Evolutionary conservation across 2,329 filamentous ascomycete genomes (phyloP), one percentile per base, ranked within the genome.

Genomic region (Penicillium freii): DNA sequence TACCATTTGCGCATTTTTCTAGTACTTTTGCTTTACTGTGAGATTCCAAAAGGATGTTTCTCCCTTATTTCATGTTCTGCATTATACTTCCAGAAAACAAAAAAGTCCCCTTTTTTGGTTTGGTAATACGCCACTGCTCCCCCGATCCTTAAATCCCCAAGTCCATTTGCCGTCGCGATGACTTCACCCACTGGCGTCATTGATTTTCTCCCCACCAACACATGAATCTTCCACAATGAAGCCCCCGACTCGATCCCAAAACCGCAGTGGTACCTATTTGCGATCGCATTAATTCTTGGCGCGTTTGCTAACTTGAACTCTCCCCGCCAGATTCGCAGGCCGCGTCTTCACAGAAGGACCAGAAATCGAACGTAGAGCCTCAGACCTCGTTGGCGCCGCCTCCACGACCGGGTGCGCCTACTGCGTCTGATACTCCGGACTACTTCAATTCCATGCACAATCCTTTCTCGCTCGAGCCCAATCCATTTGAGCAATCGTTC

Each of bases 401-500:
- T 55, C 88, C 87, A 58, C 87, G 87, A 75, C 78, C 78, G 54
- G 72, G 73, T 51, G 68, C 67, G 47, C 84, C 86, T 54, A 78
- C 77, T 62, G 76, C 78, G 57, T 75, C 77, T 55, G 82, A 86
- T 66, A 84, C 84, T 9, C 82, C 85, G 46, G 88, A 91, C 70
- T 91, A 89, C 75, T 91, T 91, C 73, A 82, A 83, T 51, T 81
- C 79, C 57, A 80, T 83, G 61, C 82, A 83, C 66, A 77, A 77
- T 67, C 75, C 72, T 38, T 80, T 75, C 75, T 86, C 75, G 71
- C 80, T 73, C 78, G 94, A 97, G 80, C 92, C 92, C 59, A 97
- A 99, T 76, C 93, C 94, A 9, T 97, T 99, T 70, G 94, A 97
- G 74, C 91, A 94, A 76, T 97, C 93, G 7, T 99, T 99, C 73